phyloP scores from a whole-genome alignment of 306 rosid genomes.

The Nissolia schottii region DNA sequence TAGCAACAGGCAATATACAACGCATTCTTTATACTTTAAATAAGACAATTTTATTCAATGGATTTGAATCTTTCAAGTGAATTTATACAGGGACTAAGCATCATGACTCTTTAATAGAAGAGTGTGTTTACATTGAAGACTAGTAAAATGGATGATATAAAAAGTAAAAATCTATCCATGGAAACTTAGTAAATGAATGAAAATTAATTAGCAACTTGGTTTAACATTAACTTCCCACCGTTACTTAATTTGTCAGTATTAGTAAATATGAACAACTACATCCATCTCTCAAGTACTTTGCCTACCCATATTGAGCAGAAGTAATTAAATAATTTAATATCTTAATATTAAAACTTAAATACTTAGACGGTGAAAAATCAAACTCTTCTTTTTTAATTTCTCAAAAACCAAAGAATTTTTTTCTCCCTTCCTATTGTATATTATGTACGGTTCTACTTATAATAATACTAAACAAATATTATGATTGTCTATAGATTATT shows the following conservation, averaged over 20 bases:
- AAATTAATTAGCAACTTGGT: neutral
- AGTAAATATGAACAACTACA: too few relatives aligned
- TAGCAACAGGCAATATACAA: neutral
- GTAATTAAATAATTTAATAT: too few relatives aligned
- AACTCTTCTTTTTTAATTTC: conserved; percentile 23
- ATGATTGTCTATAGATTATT: neutral
- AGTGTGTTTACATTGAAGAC: too few relatives aligned
- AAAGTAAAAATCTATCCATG: neutral
- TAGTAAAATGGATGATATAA: neutral
- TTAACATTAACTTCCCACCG: neutral
- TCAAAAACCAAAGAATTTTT: neutral
- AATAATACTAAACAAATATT: conserved; percentile 14
- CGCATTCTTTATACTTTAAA: neutral
- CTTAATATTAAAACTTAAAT: too few relatives aligned
- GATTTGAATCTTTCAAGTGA: neutral
- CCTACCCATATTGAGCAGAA: too few relatives aligned
- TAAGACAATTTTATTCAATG: neutral
- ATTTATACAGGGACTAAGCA: too few relatives aligned
- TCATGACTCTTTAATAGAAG: too few relatives aligned
- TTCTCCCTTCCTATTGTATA: neutral
- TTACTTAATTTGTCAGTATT: neutral
- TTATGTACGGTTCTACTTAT: conserved; percentile 12
- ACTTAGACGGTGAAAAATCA: too few relatives aligned
- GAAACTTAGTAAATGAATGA: neutral
- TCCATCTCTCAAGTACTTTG: too few relatives aligned